Evolutionary conservation across 768 basidiomycete genomes (phyloP), one percentile per base, ranked within the genome.

Genomic region (Amanita phalloides): DNA sequence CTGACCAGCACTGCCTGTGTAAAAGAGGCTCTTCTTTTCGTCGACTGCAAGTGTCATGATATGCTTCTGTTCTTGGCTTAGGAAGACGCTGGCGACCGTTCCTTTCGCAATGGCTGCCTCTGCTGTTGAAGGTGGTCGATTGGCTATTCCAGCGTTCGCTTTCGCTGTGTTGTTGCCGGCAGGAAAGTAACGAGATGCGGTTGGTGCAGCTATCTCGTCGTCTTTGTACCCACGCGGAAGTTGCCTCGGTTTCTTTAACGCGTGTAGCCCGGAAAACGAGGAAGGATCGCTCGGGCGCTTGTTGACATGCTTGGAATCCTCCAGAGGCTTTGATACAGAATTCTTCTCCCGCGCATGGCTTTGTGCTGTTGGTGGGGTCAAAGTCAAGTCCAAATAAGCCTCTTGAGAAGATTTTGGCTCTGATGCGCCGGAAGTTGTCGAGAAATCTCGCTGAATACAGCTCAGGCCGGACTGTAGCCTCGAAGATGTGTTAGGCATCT

Each of bases 1-100:
- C 82, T 56, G 56, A 96, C 94, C 95, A 54, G 96, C 96, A 71
- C 89, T 91, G 25, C 96, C 96, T 1, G 95, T 99, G 65, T 97
- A 99, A 61, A 99, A 99, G 28, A 98, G 61, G 59, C 82, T 95
- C 43, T 81, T 65, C 2, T 80, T 82, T 10, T 78, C 48, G 0
- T 49, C 71, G 32, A 83, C 70, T 1, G 93, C 93, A 33, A 96
- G 72, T 53, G 78, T 75, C 54, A 96, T 69, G 45, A 99, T 89
- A 54, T 85, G 78, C 48, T 72, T 82, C 67, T 99, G 96, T 61
- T 98, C 94, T 54, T 76, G 68, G 65, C 92, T 95, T 53, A 98
- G 72, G 56, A 79, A 76, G 17, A 92, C 66, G 1, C 66, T 55
- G 2, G 77, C 58, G 4, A 71, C 53, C 48, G 72, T 69, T 6